Conservation (phyloP, 495 filamentous ascomycete genomes). For the Tetracladium setigerum region DNA sequence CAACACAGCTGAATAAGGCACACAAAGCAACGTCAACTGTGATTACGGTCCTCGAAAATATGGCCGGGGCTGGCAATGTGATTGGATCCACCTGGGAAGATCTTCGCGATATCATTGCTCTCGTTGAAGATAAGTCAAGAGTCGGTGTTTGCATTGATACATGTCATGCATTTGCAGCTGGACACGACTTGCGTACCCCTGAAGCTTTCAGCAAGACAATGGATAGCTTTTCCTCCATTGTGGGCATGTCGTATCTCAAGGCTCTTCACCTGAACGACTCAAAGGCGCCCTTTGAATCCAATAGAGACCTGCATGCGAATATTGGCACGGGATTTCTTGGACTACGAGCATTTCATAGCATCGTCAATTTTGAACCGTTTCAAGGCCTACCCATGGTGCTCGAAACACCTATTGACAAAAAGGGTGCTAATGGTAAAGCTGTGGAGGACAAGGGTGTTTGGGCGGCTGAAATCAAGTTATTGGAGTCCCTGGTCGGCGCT, state of each 20-base stretch:
- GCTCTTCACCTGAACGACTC: slow-evolving; percentile 92
- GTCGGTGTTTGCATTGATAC: slow-evolving; percentile 96
- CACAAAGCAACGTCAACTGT: slow-evolving; percentile 68
- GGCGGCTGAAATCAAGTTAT: slow-evolving; percentile 80
- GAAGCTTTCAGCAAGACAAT: slow-evolving; percentile 66
- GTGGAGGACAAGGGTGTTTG: slow-evolving; percentile 69
- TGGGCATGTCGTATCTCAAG: slow-evolving; percentile 71
- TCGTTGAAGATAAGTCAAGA: slow-evolving; percentile 72
- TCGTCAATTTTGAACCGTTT: slow-evolving; percentile 77
- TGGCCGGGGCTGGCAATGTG: slow-evolving; percentile 87
- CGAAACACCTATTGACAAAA: slow-evolving; percentile 83
- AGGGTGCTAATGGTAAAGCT: slow-evolving; percentile 41
- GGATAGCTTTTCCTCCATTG: slow-evolving; percentile 64
- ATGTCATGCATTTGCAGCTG: slow-evolving; percentile 88
- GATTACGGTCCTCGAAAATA: slow-evolving; percentile 83
- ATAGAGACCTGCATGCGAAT: slow-evolving; percentile 84
- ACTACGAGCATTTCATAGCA: slow-evolving; percentile 78
- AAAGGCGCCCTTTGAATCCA: slow-evolving; percentile 72
- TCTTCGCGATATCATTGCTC: slow-evolving; percentile 71
- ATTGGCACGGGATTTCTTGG: slow-evolving; percentile 92
- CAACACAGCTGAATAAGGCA: slow-evolving; percentile 68
- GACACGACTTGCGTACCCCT: slow-evolving; percentile 79
- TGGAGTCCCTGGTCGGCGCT: slow-evolving; percentile 83
- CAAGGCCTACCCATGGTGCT: slow-evolving; percentile 82
- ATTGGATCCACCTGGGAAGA: slow-evolving; percentile 81